These are phyloP conservation scores for Picocystis sp. DNA, from an alignment of 163 green algal genomes.

Conservation along the genomic window DNA sequence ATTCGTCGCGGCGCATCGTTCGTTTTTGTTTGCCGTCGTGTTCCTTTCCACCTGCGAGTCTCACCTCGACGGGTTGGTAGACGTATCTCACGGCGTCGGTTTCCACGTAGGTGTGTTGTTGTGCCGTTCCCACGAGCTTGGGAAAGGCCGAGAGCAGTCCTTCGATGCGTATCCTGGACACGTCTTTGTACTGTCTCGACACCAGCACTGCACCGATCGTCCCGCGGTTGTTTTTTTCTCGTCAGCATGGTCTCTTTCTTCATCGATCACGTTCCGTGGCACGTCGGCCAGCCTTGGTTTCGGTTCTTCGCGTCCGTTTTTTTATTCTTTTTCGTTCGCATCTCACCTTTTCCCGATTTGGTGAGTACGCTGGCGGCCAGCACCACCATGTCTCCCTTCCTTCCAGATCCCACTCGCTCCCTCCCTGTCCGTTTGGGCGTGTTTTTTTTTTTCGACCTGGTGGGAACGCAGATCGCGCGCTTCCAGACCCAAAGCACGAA, in stretches of 20 bases:
- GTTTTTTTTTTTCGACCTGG: too few species aligned
- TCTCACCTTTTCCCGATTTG: constrained; percentile 81
- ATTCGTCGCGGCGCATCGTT: too few species aligned
- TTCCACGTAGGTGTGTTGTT: constrained; percentile 98
- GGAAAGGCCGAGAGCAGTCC: constrained; percentile 93
- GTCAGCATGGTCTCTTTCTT: not conserved
- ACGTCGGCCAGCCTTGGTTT: not conserved
- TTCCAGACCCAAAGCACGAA: too few species aligned
- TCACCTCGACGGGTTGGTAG: constrained; percentile 93
- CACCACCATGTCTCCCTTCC: constrained; percentile 44
- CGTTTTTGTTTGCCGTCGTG: too few species aligned
- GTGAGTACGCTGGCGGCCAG: constrained; percentile 77
- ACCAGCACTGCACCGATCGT: constrained; percentile 67
- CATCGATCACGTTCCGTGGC: not conserved
- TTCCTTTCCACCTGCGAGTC: not conserved
- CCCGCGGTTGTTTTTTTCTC: not conserved
- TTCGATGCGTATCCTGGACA: constrained; percentile 94
- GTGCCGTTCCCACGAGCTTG: constrained; percentile 81
- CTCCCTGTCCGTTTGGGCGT: too few species aligned
- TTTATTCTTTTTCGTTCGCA: not conserved
- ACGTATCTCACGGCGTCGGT: constrained; percentile 98
- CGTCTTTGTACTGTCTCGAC: constrained; percentile 93
- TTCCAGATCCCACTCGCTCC: too few species aligned
- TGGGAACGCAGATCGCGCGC: too few species aligned
- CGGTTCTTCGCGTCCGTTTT: not conserved